A percentile compares a stretch with the other conserved stretches of the same genome.
These are phyloP conservation scores for Ascochyta pisi DNA, from an alignment of 2,329 filamentous ascomycete species.

Conservation along the genomic window DNA sequence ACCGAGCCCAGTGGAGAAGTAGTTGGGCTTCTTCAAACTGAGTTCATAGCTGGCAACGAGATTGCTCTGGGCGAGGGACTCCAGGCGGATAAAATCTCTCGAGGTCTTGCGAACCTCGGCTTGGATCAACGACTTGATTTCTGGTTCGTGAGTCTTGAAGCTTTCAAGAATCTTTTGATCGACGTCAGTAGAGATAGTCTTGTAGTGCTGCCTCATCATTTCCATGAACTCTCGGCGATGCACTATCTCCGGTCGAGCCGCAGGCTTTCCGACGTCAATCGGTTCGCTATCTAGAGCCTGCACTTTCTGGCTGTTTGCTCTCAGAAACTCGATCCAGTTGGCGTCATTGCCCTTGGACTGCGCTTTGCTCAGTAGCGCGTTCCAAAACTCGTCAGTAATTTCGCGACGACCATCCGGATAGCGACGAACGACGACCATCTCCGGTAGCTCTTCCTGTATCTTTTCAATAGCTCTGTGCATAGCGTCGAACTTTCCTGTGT, in stretches of 20 bases:
- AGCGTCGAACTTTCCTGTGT: conserved; percentile 18
- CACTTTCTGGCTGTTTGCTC: conserved; percentile 55
- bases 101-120: conserved; percentile 41
- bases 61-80: conserved; percentile 42
- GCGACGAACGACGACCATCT: conserved; percentile 62
- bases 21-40: conserved; percentile 66
- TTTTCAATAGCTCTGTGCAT: conserved; percentile 23
- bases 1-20: conserved; percentile 70
- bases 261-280: conserved; percentile 10
- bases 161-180: conserved; percentile 34
- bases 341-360: conserved; percentile 52
- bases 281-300: conserved; percentile 32
- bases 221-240: conserved; percentile 59
- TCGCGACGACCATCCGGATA: conserved; percentile 60
- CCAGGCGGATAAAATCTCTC: conserved; percentile 39
- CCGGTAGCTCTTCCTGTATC: conserved; percentile 56
- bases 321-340: conserved; percentile 62
- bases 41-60: conserved; percentile 42
- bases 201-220: conserved; percentile 36
- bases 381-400: conserved; percentile 69
- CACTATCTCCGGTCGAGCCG: conserved; percentile 39
- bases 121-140: conserved; percentile 25
- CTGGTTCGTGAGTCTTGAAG: conserved; percentile 23
- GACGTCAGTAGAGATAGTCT: conserved; percentile 27
- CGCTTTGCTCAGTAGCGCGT: conserved; percentile 66